Base-by-base conservation (phyloP, 495 filamentous ascomycete species). In the Filosporella fistucella region DNA sequence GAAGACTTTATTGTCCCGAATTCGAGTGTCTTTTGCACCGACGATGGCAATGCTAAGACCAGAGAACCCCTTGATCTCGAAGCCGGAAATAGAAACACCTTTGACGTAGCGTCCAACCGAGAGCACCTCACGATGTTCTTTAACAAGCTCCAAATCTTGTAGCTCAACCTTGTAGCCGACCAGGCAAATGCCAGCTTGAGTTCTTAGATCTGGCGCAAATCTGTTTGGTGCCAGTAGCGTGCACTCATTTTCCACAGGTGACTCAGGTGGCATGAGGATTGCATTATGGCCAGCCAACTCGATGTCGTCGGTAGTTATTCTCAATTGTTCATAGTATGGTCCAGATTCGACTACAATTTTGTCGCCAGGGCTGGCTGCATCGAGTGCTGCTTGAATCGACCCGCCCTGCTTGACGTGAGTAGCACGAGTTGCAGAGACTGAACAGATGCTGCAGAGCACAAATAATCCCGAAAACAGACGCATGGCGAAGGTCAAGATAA, bases 1-100 rank as follows among this genome's bases (percentile, higher is more conserved):
- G 10, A 24, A 26, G 1, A 54, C 9, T 6, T 33, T 43, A 32
- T 54, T 54, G 20, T 38, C 14, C 4, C 14, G 13, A 4, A 54
- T 24, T 3, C 17, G 17, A 7, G 46, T 33, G 33, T 44, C 36
- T 16, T 43, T 30, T 9, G 42, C 51, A 12, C 51, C 51, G 17
- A 54, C 39, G 29, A 54, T 24, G 29, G 51, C 51, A 18, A 54
- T 54, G 46, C 50, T 54, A 12, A 54, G 16, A 11, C 51, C 51
- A 22, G 3, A 23, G 46, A 54, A 54, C 28, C 45, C 46, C 7
- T 17, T n/a, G 5, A 54, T 25, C 8, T 18, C 12, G 30, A 54
- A 45, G 8, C 51, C 51, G 18, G 24, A 20, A 24, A 54, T 29
- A 8, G 25, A 20, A 13, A 47, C 43, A 22, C 26, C 26, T 18